A percentile compares a stretch with the other conserved stretches of the same genome.
Conservation (phyloP, 148 eudicot genomes). For the Persicaria tinctoria region DNA sequence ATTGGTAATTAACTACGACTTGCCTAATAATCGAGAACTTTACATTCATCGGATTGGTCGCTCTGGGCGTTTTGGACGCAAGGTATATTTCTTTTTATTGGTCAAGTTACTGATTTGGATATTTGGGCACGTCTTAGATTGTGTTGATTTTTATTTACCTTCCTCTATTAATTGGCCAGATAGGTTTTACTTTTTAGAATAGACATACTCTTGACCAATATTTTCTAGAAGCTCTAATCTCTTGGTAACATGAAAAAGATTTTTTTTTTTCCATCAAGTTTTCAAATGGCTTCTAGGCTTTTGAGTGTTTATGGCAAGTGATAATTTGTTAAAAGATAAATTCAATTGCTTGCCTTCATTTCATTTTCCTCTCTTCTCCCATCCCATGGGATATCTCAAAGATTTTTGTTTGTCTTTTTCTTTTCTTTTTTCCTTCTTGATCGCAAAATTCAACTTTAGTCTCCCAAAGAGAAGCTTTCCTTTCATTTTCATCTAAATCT, state of each 20-base stretch:
- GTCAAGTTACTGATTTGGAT: neutral
- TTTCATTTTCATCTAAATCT: neutral
- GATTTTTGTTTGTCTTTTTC: neutral
- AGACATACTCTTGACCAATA: neutral
- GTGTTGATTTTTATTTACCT: too few relatives aligned
- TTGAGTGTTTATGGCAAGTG: too few relatives aligned
- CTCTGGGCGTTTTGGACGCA: conserved; percentile 95
- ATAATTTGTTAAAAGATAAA: too few relatives aligned
- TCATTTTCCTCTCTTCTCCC: neutral
- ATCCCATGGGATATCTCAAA: neutral
- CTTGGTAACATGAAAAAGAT: neutral
- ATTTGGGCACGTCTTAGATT: neutral
- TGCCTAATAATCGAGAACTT: conserved; percentile 92
- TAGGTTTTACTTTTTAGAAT: neutral
- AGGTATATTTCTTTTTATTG: conserved; percentile 33
- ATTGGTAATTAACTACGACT: conserved; percentile 90
- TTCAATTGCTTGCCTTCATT: neutral
- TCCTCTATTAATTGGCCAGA: neutral
- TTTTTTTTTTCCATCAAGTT: neutral
- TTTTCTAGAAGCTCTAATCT: neutral
- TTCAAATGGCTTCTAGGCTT: neutral
- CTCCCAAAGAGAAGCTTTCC: neutral
- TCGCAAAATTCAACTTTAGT: neutral
- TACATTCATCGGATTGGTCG: conserved; percentile 97
- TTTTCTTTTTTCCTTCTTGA: neutral